Evolutionary conservation across 495 filamentous ascomycete species (phyloP).

Genomic region (Penicillium lividum): DNA sequence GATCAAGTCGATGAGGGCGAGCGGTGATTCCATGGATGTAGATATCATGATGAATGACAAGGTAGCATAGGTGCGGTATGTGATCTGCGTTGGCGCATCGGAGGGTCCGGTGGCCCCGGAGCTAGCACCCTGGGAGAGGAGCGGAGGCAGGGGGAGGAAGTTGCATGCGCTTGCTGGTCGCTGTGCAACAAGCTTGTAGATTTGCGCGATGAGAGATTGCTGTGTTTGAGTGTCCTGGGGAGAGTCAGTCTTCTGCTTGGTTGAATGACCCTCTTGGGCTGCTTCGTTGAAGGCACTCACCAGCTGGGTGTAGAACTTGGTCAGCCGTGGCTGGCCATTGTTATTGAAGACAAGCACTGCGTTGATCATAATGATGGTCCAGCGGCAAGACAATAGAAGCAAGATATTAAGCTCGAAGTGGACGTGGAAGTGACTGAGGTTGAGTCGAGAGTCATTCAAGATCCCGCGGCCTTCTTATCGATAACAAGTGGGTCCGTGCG

Average conservation of each 20-base stretch:
- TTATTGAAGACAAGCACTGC: slow-evolving; percentile 99
- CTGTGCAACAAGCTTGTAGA: slow-evolving; percentile 94
- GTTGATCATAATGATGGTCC: slow-evolving; percentile 82
- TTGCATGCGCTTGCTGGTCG: slow-evolving; percentile 89
- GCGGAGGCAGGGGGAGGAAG: slow-evolving; percentile 81
- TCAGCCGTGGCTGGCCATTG: slow-evolving; percentile 90
- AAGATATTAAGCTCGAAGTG: background rate
- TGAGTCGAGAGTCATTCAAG: background rate
- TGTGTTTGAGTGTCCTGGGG: slow-evolving; percentile 87
- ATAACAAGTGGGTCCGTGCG: slow-evolving; percentile 20
- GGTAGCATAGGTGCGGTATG: slow-evolving; percentile 97
- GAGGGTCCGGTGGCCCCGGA: slow-evolving; percentile 62
- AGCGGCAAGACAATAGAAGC: background rate
- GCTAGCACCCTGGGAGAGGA: slow-evolving; percentile 64
- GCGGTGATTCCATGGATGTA: slow-evolving; percentile 94
- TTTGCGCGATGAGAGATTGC: slow-evolving; percentile 93
- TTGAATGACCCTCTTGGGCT: background rate
- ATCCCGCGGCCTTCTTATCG: slow-evolving; percentile 17
- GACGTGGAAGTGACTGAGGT: background rate
- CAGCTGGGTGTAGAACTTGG: slow-evolving; percentile 98
- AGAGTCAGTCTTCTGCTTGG: slow-evolving; percentile 9
- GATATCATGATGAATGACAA: slow-evolving; percentile 98
- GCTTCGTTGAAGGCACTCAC: slow-evolving; percentile 47
- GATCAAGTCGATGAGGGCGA: slow-evolving; percentile 93
- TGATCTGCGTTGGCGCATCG: slow-evolving; percentile 91